phyloP scores from a whole-genome alignment of 306 rosid species.

The Betula pendula region DNA sequence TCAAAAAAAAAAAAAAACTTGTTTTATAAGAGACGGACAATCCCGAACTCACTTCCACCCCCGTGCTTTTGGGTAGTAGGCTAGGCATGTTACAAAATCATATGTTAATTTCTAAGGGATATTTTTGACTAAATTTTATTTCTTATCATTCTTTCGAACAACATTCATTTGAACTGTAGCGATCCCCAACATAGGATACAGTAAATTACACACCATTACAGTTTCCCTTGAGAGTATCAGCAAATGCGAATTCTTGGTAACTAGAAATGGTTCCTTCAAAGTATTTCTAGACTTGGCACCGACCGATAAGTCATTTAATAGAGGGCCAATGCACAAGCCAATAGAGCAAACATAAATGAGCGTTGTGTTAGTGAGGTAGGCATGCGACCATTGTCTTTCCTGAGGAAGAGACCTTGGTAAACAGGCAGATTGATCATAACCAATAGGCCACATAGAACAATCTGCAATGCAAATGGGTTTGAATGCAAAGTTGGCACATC shows the following conservation, averaged over 20 bases:
- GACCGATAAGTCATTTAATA: not conserved
- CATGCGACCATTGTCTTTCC: not conserved
- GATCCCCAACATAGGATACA: not conserved
- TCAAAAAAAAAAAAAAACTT: too few relatives aligned
- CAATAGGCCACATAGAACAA: not conserved
- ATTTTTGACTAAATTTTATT: not conserved
- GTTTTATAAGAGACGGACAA: too few relatives aligned
- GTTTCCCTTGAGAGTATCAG: not conserved
- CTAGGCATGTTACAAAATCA: not conserved
- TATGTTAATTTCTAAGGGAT: not conserved
- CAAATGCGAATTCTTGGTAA: not conserved
- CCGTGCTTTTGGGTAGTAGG: too few relatives aligned
- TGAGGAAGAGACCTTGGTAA: slow-evolving; percentile 4
- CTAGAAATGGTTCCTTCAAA: not conserved
- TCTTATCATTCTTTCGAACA: not conserved
- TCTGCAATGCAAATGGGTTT: not conserved
- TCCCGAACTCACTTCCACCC: too few relatives aligned
- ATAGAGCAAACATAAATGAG: not conserved
- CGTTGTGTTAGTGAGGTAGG: not conserved
- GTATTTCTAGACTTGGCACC: too few relatives aligned
- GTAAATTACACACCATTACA: not conserved
- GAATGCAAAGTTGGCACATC: not conserved
- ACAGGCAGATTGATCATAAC: not conserved
- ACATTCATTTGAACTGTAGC: not conserved
- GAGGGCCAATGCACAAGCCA: not conserved